These are phyloP conservation scores for Bocquillonia castaneifolia DNA, from an alignment of 441 rosid species.

Conservation along the genomic window DNA sequence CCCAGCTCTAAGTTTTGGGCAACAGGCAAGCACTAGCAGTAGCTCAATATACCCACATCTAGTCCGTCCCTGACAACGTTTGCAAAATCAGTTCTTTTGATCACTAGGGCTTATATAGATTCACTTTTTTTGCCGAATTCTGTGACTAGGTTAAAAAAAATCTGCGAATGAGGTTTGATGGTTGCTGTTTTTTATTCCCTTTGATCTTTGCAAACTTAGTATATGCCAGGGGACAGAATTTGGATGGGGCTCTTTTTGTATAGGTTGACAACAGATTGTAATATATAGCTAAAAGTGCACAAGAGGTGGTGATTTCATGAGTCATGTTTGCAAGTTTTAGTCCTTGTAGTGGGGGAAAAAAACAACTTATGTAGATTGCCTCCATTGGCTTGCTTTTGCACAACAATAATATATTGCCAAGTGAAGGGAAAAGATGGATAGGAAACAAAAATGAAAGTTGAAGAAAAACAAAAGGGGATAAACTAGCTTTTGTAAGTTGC, in stretches of 20 bases:
- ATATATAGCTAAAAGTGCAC: constrained; percentile 46
- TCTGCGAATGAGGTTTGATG: constrained; percentile 44
- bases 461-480: neutral
- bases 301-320: constrained; percentile 32
- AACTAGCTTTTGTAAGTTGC: constrained; percentile 8
- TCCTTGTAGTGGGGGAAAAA: constrained; percentile 27
- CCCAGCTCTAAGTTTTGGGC: constrained; percentile 41
- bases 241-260: constrained; percentile 42
- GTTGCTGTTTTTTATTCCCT: constrained; percentile 32
- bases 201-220: constrained; percentile 39
- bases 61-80: constrained; percentile 32
- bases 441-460: neutral
- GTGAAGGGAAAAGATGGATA: neutral
- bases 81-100: constrained; percentile 21
- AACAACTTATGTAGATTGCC: constrained; percentile 6
- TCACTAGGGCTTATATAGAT: constrained; percentile 31
- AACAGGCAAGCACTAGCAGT: constrained; percentile 55
- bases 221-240: constrained; percentile 37
- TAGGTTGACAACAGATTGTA: constrained; percentile 58
- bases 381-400: constrained; percentile 1
- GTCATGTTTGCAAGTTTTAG: constrained; percentile 31
- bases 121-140: constrained; percentile 26
- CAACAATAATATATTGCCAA: neutral
- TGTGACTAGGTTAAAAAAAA: constrained; percentile 26
- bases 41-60: constrained; percentile 42